Evolutionary conservation across 495 filamentous ascomycete genomes (phyloP).

Genomic region (Daldinia bambusicola): DNA sequence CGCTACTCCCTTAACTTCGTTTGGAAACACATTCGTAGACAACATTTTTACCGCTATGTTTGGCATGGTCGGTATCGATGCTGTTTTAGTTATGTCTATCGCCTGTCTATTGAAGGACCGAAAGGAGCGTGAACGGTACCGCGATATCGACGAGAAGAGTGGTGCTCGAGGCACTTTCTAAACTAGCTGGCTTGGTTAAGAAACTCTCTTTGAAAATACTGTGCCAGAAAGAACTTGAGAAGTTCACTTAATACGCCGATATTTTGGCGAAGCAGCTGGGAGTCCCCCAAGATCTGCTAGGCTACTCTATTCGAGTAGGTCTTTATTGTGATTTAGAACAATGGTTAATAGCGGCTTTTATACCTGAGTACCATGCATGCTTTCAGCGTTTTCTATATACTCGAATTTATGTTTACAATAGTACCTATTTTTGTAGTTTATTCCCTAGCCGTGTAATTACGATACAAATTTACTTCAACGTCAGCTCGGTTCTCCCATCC

Average conservation of each 20-base stretch:
- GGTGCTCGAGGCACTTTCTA: constrained; percentile 57
- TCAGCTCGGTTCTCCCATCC: neutral
- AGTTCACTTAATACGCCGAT: neutral
- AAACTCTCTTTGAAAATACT: constrained; percentile 7
- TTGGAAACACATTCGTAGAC: constrained; percentile 74
- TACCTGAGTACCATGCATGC: constrained; percentile 15
- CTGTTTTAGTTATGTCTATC: constrained; percentile 69
- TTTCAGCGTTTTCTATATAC: constrained; percentile 38
- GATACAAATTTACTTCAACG: constrained; percentile 6
- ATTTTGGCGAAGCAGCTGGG: constrained; percentile 5
- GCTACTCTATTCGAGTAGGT: constrained; percentile 14
- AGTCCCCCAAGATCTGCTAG: constrained; percentile 3
- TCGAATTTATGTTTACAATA: constrained; percentile 24
- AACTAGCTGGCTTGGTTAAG: constrained; percentile 15
- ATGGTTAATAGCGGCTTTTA: constrained; percentile 25
- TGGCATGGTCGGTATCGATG: constrained; percentile 76
- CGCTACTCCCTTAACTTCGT: constrained; percentile 67
- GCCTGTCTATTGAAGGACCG: constrained; percentile 77
- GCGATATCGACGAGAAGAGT: constrained; percentile 77
- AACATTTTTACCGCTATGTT: constrained; percentile 79
- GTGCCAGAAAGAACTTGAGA: constrained; percentile 14
- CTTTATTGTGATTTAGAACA: constrained; percentile 21
- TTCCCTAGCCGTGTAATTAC: constrained; percentile 23
- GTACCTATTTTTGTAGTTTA: constrained; percentile 13
- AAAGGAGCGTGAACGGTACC: constrained; percentile 75